Base-by-base conservation (phyloP, 2,329 filamentous ascomycete genomes). In the Chaetothyriales sp. region DNA sequence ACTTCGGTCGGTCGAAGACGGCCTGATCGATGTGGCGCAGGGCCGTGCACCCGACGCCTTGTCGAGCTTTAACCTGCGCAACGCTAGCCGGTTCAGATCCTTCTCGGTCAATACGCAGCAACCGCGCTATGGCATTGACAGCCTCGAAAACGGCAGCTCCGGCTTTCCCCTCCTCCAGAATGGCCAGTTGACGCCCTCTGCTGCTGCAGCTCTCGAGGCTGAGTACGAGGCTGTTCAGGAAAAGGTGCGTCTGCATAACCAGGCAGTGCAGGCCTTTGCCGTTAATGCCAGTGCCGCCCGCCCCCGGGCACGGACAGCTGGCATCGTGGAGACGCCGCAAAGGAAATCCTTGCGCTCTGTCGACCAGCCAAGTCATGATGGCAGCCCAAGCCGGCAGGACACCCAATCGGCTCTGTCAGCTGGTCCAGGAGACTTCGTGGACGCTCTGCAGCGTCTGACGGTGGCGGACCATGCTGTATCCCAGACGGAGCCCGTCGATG, bases 41-140 rank as follows among this genome's bases (percentile, higher is more conserved):
- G 73, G 76, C 51, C 68, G 74, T 50, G 61, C 66, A 26, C 67
- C 73, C 52, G 82, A 84, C 2, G 84, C 87, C 57, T 74, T 90
- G 32, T 81, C 83, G 44, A 84, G 84, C 62, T 72, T 90, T 54
- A 81, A 82, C 55, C 83, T 86, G 64, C 77, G 86, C 58, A 83
- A 82, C 57, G 84, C 85, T 60, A 96, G 85, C 65, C 81, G 92
- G 49, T 94, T 96, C 73, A 81, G 92, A 46, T 98, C 92, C 1
- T 96, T 95, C 67, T 98, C 92, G 0, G 92, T 98, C 57, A 98
- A 98, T 67, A 93, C 94, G 51, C 95, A 94, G 68, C 90, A 96
- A 65, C 93, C 92, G 66, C 96, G 96, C 61, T 89, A 85, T 2
- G 87, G 93, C 60, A 83, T 87, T 46, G 89, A 93, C 49, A 83